phyloP scores from a whole-genome alignment of 225 moss, liverwort and hornwort species.

The Thuidium tamariscinum region DNA sequence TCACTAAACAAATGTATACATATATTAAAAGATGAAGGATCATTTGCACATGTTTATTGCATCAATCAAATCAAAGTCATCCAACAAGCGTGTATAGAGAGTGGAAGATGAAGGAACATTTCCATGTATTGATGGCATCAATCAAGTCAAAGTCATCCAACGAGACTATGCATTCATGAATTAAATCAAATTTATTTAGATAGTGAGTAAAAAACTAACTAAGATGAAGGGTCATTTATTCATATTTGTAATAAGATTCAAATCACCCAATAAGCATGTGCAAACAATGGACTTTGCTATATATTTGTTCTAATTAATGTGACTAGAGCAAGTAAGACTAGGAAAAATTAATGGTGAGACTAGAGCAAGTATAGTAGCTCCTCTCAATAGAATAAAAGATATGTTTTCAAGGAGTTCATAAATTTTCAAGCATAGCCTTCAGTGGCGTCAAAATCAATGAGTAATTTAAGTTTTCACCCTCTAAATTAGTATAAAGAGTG shows the following conservation, averaged over 20 bases:
- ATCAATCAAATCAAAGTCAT: neutral
- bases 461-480: no score
- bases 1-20: neutral
- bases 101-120: neutral
- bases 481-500: no score
- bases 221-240: neutral
- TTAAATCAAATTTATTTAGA: neutral
- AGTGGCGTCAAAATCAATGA: no score
- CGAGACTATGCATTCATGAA: no score
- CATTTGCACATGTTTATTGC: accelerated
- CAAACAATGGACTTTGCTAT: neutral
- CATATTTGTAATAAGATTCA: neutral
- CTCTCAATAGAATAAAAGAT: no score
- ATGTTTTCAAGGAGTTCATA: no score
- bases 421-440: no score
- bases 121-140: accelerated
- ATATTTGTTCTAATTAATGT: neutral
- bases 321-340: neutral
- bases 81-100: accelerated
- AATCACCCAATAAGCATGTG: neutral
- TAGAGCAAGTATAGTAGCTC: no score
- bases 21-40: neutral
- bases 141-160: neutral
- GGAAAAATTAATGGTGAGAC: no score
- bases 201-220: accelerated